Conservation (phyloP, 768 basidiomycete genomes). For the Hygrophorus pudorinus region DNA sequence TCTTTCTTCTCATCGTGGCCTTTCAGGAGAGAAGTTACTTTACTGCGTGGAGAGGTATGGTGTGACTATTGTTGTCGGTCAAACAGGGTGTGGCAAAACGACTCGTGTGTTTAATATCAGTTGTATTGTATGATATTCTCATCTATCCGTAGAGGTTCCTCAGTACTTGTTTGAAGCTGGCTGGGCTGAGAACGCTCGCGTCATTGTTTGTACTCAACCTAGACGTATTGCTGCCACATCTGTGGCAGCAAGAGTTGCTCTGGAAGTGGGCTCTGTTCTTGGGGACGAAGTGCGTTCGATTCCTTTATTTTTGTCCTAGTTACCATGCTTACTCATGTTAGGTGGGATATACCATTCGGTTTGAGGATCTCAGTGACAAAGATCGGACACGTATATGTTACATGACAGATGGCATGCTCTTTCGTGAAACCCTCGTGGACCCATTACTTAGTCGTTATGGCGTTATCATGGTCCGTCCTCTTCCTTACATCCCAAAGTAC, state of each 20-base stretch:
- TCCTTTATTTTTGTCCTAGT: neutral
- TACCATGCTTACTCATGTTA: constrained; percentile 26
- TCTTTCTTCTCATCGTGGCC: constrained; percentile 3
- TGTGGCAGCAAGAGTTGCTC: constrained; percentile 82
- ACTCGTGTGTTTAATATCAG: constrained; percentile 55
- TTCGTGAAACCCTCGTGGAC: constrained; percentile 87
- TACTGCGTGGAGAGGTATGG: constrained; percentile 79
- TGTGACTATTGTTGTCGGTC: constrained; percentile 82
- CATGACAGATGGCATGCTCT: constrained; percentile 98
- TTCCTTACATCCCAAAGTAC: constrained; percentile 2
- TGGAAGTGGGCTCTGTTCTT: constrained; percentile 81
- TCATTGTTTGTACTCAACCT: constrained; percentile 91
- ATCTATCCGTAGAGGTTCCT: constrained; percentile 96
- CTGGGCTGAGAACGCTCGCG: constrained; percentile 76
- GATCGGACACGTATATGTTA: constrained; percentile 85
- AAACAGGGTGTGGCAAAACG: constrained; percentile 96
- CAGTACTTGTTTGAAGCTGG: constrained; percentile 91
- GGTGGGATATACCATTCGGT: constrained; percentile 97
- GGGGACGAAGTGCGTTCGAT: constrained; percentile 68
- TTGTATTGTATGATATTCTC: constrained; percentile 7
- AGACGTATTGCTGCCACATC: constrained; percentile 91
- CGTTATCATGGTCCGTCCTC: constrained; percentile 77
- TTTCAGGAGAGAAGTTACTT: constrained; percentile 64
- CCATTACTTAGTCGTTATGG: constrained; percentile 88
- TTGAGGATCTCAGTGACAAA: constrained; percentile 86